Evolutionary conservation across 495 filamentous ascomycete genomes (phyloP), one percentile per base, ranked within the genome.

Genomic region (Aspergillus saccharolyticus): DNA sequence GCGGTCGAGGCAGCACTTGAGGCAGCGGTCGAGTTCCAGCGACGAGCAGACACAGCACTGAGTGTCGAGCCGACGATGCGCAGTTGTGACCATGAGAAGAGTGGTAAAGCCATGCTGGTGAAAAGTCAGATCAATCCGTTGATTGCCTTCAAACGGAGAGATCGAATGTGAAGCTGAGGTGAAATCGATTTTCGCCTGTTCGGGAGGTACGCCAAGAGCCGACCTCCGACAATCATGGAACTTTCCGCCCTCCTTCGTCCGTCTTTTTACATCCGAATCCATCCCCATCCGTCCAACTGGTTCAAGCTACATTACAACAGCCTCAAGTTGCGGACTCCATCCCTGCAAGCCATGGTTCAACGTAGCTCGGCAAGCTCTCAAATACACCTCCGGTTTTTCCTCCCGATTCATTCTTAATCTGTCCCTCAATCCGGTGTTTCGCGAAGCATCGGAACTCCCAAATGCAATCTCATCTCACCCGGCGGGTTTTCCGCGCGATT

Each of bases 381-480:
- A 9, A 5, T 39, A 5, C 14, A 15, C 12, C 33, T 39, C 2
- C 33, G 2, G 2, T 39, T 12, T 39, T 12, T 12, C 14, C 12
- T 8, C 33, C 33, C 14, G 33, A 39, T 39, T 10, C 7, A 12
- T 15, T 9, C 12, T 10, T 2, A 2, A 9, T 39, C 2, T 15
- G 12, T 10, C 5, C 33, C 46, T 16, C 50, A 52, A 28, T 42
- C 4, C 25, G 9, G 4, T 9, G 25, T 9, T 4, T 9, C 9
- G 25, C 25, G 9, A 3, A 3, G 25, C 25, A 28, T 9, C 25
- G 25, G 4, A 28, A 28, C 25, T 3, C 43, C 61, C 65, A 71
- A 70, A 95, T 95, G 91, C 88, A 86, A 66, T 91, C 90, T 70
- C 87, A 90, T 66, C 81, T 96, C 62, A 85, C 89, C 50, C 82